Conservation (phyloP, 192 early-diverging fungal genomes). For the Spinellus fusiger region DNA sequence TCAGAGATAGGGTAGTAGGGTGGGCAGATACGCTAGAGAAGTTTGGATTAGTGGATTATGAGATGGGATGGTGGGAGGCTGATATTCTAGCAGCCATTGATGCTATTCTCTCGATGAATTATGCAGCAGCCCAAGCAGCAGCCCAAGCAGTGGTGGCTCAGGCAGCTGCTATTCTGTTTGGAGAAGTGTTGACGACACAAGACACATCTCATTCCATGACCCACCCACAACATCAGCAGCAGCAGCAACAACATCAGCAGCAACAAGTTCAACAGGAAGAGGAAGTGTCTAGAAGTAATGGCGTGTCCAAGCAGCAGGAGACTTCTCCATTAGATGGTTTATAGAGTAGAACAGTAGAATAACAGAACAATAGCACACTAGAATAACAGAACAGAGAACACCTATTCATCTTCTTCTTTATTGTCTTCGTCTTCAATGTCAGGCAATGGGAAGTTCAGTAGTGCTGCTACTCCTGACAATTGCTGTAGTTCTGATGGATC, state of each 20-base stretch:
- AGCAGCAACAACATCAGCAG: constrained; percentile 4
- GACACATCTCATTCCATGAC: neutral
- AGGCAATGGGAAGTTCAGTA: constrained; percentile 86
- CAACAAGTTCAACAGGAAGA: too few relatives aligned
- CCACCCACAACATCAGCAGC: neutral
- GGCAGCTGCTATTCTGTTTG: constrained; percentile 17
- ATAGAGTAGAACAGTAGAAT: too few relatives aligned
- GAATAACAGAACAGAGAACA: neutral
- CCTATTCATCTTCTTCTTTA: constrained; percentile 20
- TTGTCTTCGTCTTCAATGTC: constrained; percentile 72
- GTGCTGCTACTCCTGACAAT: constrained; percentile 92
- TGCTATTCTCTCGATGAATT: constrained; percentile 36
- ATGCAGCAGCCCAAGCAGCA: constrained; percentile 26
- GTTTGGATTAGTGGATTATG: constrained; percentile 79
- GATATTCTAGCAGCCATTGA: constrained; percentile 67
- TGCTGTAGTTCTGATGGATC: constrained; percentile 83
- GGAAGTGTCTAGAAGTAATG: too few relatives aligned
- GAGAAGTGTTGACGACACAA: constrained; percentile 10
- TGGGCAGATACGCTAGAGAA: constrained; percentile 68
- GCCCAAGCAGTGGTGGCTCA: constrained; percentile 21
- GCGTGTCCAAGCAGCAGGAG: too few relatives aligned
- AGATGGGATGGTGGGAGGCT: constrained; percentile 76
- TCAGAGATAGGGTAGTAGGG: constrained; percentile 51
- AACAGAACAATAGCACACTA: constrained; percentile 3
- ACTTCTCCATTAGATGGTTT: too few relatives aligned